phyloP scores from a whole-genome alignment of 2,329 filamentous ascomycete genomes.

The Fusarium tricinctum region DNA sequence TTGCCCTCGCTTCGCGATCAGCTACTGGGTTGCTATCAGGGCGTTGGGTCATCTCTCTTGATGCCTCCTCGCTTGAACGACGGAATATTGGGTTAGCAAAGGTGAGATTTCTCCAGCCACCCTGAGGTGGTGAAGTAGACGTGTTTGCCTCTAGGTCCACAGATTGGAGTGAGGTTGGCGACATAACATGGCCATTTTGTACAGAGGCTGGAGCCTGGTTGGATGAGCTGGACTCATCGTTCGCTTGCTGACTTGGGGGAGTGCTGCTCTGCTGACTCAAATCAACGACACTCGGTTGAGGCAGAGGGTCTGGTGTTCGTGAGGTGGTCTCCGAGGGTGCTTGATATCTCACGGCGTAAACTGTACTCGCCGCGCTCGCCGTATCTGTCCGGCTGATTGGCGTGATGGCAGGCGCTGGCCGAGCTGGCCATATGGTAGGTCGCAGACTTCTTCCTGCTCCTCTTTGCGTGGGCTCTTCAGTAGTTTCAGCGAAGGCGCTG shows the following conservation, averaged over 20 bases:
- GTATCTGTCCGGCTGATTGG: conserved; percentile 74
- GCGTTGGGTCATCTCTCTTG: conserved; percentile 17
- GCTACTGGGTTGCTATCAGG: conserved; percentile 16
- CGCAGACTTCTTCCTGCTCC: conserved; percentile 58
- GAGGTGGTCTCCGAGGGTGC: conserved; percentile 67
- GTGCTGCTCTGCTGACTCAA: conserved; percentile 56
- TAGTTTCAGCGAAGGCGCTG: conserved; percentile 35
- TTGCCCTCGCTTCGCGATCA: conserved; percentile 21
- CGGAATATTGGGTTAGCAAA: conserved; percentile 34
- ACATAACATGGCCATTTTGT: conserved; percentile 43
- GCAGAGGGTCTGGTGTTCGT: conserved; percentile 59
- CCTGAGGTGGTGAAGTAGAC: conserved; percentile 42
- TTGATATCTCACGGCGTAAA: conserved; percentile 74
- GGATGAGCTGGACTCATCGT: conserved; percentile 48
- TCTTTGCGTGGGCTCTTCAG: conserved; percentile 48
- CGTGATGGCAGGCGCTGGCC: conserved; percentile 68
- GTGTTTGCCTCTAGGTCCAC: conserved; percentile 51
- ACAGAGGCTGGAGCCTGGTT: conserved; percentile 38
- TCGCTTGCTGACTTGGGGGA: conserved; percentile 44
- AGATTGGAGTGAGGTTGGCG: conserved; percentile 29
- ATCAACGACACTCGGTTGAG: conserved; percentile 50
- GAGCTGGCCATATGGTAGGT: conserved; percentile 67
- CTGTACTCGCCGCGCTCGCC: conserved; percentile 73
- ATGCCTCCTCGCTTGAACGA: conserved; percentile 30
- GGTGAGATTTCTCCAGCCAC: conserved; percentile 48